Conservation (phyloP, 2,329 filamentous ascomycete species). For the Beauveria asiatica region DNA sequence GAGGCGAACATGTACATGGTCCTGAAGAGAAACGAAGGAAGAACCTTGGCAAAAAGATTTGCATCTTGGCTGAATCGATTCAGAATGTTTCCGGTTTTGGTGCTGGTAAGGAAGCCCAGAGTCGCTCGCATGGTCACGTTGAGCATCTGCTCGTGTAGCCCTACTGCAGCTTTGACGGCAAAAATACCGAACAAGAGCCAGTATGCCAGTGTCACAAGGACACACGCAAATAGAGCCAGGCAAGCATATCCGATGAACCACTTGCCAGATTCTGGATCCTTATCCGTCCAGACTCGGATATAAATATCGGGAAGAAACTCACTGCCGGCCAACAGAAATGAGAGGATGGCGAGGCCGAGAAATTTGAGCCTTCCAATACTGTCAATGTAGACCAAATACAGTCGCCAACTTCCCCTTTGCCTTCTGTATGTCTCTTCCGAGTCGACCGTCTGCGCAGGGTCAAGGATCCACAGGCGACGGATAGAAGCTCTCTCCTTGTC, state of each 20-base stretch:
- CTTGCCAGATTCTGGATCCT: background rate
- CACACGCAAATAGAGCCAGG: background rate
- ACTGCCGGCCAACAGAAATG: background rate
- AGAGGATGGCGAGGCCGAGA: background rate
- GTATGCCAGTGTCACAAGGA: background rate
- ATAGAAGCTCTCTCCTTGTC: background rate
- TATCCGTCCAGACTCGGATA: background rate
- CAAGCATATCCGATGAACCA: background rate
- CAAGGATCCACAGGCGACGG: background rate
- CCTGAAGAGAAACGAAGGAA: background rate
- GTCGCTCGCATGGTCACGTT: background rate
- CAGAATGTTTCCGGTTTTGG: background rate
- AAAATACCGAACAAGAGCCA: background rate
- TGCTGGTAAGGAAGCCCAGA: background rate
- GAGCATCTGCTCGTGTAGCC: background rate
- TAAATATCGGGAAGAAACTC: background rate
- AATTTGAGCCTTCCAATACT: background rate
- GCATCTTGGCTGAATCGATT: slow-evolving; percentile 4
- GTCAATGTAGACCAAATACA: slow-evolving; percentile 1
- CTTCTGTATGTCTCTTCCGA: background rate
- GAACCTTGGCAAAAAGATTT: background rate
- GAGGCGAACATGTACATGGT: background rate
- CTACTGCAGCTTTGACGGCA: background rate
- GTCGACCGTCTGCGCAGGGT: background rate
- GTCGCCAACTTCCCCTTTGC: background rate